phyloP scores from a whole-genome alignment of 2,329 filamentous ascomycete species.

The Leptographium lundbergii region DNA sequence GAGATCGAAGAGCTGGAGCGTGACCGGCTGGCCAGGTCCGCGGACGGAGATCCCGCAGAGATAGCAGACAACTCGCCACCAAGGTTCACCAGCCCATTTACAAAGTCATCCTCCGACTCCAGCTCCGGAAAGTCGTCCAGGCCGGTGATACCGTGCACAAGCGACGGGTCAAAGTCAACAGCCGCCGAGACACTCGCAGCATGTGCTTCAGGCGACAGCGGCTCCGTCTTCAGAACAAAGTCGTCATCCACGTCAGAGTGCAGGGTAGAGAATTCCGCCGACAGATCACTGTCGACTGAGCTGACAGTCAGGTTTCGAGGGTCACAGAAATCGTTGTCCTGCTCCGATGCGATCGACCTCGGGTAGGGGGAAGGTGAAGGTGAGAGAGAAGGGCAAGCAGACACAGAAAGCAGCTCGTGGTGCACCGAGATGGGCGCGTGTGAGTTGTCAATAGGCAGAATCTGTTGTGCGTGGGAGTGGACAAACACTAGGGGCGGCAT shows the following conservation, averaged over 20 bases:
- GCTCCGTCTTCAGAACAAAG: slow-evolving; percentile 32
- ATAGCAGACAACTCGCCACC: slow-evolving; percentile 22
- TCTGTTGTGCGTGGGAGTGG: slow-evolving; percentile 30
- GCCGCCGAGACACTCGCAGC: slow-evolving; percentile 22
- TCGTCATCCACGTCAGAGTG: slow-evolving; percentile 48
- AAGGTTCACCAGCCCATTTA: slow-evolving; percentile 61
- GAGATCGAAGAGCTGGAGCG: slow-evolving; percentile 55
- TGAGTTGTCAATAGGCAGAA: slow-evolving; percentile 16
- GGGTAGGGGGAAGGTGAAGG: slow-evolving; percentile 76
- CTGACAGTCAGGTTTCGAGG: slow-evolving; percentile 76
- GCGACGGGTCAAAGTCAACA: slow-evolving; percentile 36
- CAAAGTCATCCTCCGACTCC: slow-evolving; percentile 82
- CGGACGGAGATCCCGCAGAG: slow-evolving; percentile 23
- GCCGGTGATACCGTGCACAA: slow-evolving; percentile 48
- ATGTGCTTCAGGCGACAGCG: slow-evolving; percentile 25
- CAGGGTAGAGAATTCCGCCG: slow-evolving; percentile 52
- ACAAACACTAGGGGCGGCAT: slow-evolving; percentile 30
- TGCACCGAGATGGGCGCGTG: slow-evolving; percentile 43
- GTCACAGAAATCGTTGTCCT: slow-evolving; percentile 78
- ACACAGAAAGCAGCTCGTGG: slow-evolving; percentile 51
- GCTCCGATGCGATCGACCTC: slow-evolving; percentile 53
- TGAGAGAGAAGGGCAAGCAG: slow-evolving; percentile 70
- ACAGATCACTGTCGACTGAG: slow-evolving; percentile 34
- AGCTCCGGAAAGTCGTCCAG: slow-evolving; percentile 85
- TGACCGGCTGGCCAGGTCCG: slow-evolving; percentile 37